Conservation (phyloP, 2,329 filamentous ascomycete species). For the Penicillium sp. region DNA sequence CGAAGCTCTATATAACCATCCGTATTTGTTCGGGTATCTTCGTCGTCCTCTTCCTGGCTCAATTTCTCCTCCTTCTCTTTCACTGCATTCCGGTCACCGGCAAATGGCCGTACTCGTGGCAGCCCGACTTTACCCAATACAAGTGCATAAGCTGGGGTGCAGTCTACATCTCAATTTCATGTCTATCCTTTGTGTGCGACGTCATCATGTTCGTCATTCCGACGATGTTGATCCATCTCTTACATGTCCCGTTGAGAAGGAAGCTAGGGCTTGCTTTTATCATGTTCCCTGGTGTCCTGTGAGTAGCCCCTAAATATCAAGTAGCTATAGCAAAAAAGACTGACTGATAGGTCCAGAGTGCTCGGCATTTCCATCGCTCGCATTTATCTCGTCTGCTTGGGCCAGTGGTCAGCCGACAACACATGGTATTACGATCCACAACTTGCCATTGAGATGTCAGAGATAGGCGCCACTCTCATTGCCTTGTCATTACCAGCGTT, state of each 20-base stretch:
- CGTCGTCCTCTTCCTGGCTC: slow-evolving; percentile 42
- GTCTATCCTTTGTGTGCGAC: slow-evolving; percentile 49
- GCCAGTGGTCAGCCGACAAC: slow-evolving; percentile 46
- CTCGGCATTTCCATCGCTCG: slow-evolving; percentile 48
- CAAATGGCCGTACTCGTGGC: slow-evolving; percentile 51
- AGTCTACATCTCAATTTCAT: slow-evolving; percentile 51
- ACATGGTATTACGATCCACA: slow-evolving; percentile 53
- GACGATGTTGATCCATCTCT: slow-evolving; percentile 43
- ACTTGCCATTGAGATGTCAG: slow-evolving; percentile 48
- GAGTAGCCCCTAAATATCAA: slow-evolving; percentile 19
- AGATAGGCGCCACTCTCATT: slow-evolving; percentile 50
- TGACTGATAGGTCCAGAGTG: slow-evolving; percentile 33
- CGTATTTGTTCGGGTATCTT: slow-evolving; percentile 5
- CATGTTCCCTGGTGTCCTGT: slow-evolving; percentile 49
- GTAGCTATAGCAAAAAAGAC: background rate
- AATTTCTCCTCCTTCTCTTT: slow-evolving; percentile 50
- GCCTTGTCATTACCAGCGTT: slow-evolving; percentile 50
- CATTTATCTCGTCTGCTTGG: slow-evolving; percentile 43
- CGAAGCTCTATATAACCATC: slow-evolving; percentile 5
- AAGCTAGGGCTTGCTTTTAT: slow-evolving; percentile 49
- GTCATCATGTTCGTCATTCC: slow-evolving; percentile 51
- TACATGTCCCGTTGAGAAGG: slow-evolving; percentile 42
- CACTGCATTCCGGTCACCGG: slow-evolving; percentile 51
- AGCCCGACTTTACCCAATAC: slow-evolving; percentile 39
- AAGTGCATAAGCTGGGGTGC: slow-evolving; percentile 49